These are phyloP conservation scores for Tetracentron sinense DNA, from an alignment of 164 flowering plant genomes.

Conservation along the genomic window DNA sequence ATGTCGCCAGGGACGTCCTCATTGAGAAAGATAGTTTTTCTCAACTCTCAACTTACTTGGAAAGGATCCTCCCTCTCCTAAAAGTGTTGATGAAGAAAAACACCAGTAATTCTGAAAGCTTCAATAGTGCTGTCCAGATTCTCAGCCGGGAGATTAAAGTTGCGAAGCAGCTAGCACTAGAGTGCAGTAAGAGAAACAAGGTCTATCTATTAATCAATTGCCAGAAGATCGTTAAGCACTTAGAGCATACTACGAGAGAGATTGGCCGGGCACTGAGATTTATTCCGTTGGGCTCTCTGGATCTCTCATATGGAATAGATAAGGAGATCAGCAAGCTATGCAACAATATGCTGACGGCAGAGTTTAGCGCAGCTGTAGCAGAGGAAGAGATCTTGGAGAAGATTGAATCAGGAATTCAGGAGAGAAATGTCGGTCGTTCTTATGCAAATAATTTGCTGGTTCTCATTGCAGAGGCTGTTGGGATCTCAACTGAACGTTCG, in stretches of 20 bases:
- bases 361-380: slow-evolving; percentile 48
- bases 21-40: slow-evolving; percentile 50
- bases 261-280: slow-evolving; percentile 51
- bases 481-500: slow-evolving; percentile 48
- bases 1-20: slow-evolving; percentile 42
- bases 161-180: slow-evolving; percentile 40
- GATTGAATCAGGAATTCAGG: slow-evolving; percentile 62
- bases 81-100: slow-evolving; percentile 39
- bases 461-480: slow-evolving; percentile 60
- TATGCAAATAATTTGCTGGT: slow-evolving; percentile 58
- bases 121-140: slow-evolving; percentile 38
- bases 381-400: slow-evolving; percentile 60
- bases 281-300: slow-evolving; percentile 49
- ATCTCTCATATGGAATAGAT: slow-evolving; percentile 34
- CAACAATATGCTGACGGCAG: slow-evolving; percentile 44
- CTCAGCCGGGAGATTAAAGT: slow-evolving; percentile 38
- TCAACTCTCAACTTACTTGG: slow-evolving; percentile 41
- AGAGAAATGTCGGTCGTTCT: slow-evolving; percentile 54
- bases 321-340: slow-evolving; percentile 43
- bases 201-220: slow-evolving; percentile 60
- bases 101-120: slow-evolving; percentile 27
- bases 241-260: slow-evolving; percentile 42
- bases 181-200: slow-evolving; percentile 53
- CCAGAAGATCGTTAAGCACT: slow-evolving; percentile 33
- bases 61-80: slow-evolving; percentile 44